Base-by-base conservation (phyloP, 352 stramenopile species). In the Globisporangium rhizosaccharum region DNA sequence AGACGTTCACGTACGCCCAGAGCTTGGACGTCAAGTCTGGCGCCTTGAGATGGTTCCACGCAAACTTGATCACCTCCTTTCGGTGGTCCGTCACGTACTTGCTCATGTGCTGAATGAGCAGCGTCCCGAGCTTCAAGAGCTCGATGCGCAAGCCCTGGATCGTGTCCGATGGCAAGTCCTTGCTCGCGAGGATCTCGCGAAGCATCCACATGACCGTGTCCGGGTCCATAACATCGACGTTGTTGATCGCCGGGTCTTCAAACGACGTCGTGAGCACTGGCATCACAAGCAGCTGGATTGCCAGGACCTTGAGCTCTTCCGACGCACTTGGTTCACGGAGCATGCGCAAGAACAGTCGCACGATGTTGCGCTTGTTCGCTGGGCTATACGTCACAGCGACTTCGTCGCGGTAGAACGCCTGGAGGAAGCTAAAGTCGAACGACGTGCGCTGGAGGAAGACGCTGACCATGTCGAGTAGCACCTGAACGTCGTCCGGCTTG, bases 61-160 rank as follows among this genome's bases (percentile, higher is more conserved):
- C 96, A 85, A 98, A 99, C 72, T 99, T 99, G 54, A 99, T 96
- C 49, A 99, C 88, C 69, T 99, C 95, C 57, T 98, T 98, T 58
- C 94, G 76, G 62, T 98, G 85, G 17, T 97, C 84, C 7, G 84
- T 88, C 44, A 99, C 80, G 36, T 97, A 90, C 54, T 96, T 82
- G 65, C 85, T 88, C 75, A 98, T 96, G 58, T 97, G 87, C 62
- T 99, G 92, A 26, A 99, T 97, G 9, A 99, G 82, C 37, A 99
- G 67, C 33, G 92, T 98, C 0, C 91, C 87, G 10, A 99, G 74
- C 72, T 98, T 97, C 15, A 99, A 73, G 47, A 99, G 58, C 56
- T 96, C 87, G 56, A 97, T 95, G 11, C 87, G 85, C 25, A 97
- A 70, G 20, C 73, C 87, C 65, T 95, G 76, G 66, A 87, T 82